These are phyloP conservation scores for Chimonanthus praecox DNA, from an alignment of 164 flowering plant species.

Conservation along the genomic window DNA sequence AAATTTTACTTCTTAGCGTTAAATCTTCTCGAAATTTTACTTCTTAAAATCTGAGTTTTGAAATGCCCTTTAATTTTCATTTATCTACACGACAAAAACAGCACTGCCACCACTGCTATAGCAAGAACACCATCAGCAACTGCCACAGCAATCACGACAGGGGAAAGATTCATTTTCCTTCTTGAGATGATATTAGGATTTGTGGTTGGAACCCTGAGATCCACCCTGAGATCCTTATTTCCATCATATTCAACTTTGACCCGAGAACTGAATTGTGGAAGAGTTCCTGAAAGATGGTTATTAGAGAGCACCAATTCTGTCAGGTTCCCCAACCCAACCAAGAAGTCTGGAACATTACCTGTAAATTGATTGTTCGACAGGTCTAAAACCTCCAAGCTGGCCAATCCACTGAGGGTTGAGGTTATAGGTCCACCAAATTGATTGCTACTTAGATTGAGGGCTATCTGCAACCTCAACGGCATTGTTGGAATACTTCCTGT, in stretches of 20 bases:
- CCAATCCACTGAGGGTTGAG: constrained; percentile 20
- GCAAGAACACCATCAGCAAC: constrained; percentile 26
- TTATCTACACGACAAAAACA: constrained; percentile 29
- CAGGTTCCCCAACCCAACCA: constrained; percentile 26
- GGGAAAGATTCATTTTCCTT: constrained; percentile 25
- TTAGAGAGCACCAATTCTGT: constrained; percentile 42
- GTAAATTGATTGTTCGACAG: constrained; percentile 57
- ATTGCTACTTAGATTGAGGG: constrained; percentile 66
- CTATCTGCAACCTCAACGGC: constrained; percentile 47
- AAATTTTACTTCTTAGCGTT: too few relatives aligned
- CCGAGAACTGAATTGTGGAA: constrained; percentile 29
- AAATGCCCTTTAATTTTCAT: too few relatives aligned
- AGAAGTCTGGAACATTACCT: constrained; percentile 44
- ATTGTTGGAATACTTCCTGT: constrained; percentile 43
- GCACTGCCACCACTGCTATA: constrained; percentile 13
- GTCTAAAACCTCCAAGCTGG: constrained; percentile 49
- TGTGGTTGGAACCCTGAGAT: neutral
- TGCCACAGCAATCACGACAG: constrained; percentile 23
- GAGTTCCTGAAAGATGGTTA: constrained; percentile 50
- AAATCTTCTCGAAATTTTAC: too few relatives aligned
- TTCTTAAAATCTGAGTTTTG: too few relatives aligned
- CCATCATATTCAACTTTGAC: constrained; percentile 27
- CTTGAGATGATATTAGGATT: neutral
- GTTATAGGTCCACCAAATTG: constrained; percentile 53
- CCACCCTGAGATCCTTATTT: constrained; percentile 21